Evolutionary conservation across 2,329 filamentous ascomycete species (phyloP), one percentile per base, ranked within the genome.

Genomic region (Sporothrix dimorphospora): DNA sequence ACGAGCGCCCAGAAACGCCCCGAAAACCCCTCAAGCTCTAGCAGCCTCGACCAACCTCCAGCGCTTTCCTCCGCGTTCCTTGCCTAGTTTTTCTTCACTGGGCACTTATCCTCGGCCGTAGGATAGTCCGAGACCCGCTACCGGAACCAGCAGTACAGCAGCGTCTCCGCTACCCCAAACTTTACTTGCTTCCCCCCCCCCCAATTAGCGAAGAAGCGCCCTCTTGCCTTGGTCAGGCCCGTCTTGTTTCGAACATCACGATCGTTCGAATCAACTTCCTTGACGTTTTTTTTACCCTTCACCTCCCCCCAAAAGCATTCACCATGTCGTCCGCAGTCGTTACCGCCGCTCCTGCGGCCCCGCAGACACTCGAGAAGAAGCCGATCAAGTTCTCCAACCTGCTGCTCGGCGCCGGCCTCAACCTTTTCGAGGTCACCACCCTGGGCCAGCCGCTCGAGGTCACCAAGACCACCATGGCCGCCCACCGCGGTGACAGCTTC

Each of bases 321-420:
- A 86, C 82, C 83, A 91, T 92, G 89, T 89, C 89, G 83, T 84
- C 87, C 79, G 81, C 84, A 78, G 81, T 87, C 79, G 83, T 87
- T 78, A 82, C 82, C 81, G 78, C 80, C 81, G 84, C 81, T 80
- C 82, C 83, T 85, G 81, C 82, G 85, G 82, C 81, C 77, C 82
- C 75, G 78, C 83, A 83, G 75, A 85, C 82, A 83, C 86, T 97
- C 82, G 94, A 98, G 91, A 98, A 98, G 92, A 98, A 98, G 90
- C 96, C 96, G 77, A 89, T 99, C 89, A 98, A 98, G 90, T 98
- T 98, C 89, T 97, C 94, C 87, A 99, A 99, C 86, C 84, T 99
- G 89, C 87, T 99, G 80, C 90, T 98, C 79, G 94, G 94, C 80
- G 93, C 93, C 81, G 93, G 94, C 78, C 89, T 98, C 85, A 98